phyloP scores from a whole-genome alignment of 2,329 filamentous ascomycete species.

The Aureobasidium musti region DNA sequence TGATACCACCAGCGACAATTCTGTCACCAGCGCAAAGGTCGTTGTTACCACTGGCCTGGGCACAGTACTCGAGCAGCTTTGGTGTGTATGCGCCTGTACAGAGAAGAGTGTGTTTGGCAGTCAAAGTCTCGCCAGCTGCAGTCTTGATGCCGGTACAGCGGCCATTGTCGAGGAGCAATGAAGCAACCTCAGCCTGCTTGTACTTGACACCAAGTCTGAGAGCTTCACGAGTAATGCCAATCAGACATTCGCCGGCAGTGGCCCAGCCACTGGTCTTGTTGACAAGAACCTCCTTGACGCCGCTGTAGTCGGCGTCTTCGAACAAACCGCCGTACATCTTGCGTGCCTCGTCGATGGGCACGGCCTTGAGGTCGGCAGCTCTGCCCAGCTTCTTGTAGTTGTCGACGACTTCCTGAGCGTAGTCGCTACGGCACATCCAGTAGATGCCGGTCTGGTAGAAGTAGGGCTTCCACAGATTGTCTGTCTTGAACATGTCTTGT shows the following conservation, averaged over 20 bases:
- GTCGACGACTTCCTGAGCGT: conserved; percentile 52
- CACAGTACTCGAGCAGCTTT: conserved; percentile 52
- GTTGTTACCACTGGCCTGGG: conserved; percentile 48
- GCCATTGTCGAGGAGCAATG: conserved; percentile 53
- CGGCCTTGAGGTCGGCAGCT: conserved; percentile 49
- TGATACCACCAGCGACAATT: conserved; percentile 60
- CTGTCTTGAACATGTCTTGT: conserved; percentile 61
- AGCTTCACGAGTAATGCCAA: conserved; percentile 56
- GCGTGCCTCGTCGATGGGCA: conserved; percentile 57
- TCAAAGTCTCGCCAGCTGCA: conserved; percentile 39
- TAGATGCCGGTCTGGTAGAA: conserved; percentile 57
- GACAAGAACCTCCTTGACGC: conserved; percentile 60
- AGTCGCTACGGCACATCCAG: conserved; percentile 51
- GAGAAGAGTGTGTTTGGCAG: conserved; percentile 44
- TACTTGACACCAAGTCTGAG: conserved; percentile 62
- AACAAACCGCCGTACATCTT: conserved; percentile 61
- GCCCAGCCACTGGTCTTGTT: conserved; percentile 65
- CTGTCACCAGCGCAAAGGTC: conserved; percentile 57
- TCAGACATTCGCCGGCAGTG: conserved; percentile 61
- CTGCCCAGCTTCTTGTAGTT: conserved; percentile 55
- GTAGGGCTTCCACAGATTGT: conserved; percentile 58
- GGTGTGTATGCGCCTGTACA: conserved; percentile 49
- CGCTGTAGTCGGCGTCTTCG: conserved; percentile 60
- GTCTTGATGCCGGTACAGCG: conserved; percentile 49
- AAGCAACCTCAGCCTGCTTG: conserved; percentile 54